Conservation (phyloP, 306 rosid genomes). For the Abrus pulchellus region DNA sequence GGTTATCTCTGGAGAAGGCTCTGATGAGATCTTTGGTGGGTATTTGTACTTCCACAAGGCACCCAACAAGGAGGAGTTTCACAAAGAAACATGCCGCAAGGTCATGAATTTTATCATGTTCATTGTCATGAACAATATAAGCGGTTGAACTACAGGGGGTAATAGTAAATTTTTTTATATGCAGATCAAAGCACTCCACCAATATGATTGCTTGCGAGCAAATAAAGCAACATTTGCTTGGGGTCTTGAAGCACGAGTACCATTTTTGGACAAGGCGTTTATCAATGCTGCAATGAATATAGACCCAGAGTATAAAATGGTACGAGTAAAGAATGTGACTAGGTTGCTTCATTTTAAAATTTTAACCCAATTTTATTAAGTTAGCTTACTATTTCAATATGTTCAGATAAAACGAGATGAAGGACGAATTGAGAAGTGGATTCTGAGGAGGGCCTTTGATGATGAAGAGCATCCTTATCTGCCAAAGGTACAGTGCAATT, state of each 20-base stretch:
- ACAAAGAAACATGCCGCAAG: constrained; percentile 93
- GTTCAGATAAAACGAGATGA: constrained; percentile 74
- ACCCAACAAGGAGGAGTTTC: constrained; percentile 97
- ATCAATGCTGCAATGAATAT: constrained; percentile 84
- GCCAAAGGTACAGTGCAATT: constrained; percentile 73
- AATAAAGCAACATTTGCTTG: constrained; percentile 94
- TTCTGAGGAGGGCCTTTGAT: constrained; percentile 90
- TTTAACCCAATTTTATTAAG: constrained; percentile 12
- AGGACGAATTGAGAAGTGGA: constrained; percentile 93
- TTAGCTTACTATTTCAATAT: constrained; percentile 5
- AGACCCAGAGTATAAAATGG: constrained; percentile 87
- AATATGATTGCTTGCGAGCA: constrained; percentile 90
- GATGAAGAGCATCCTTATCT: constrained; percentile 91
- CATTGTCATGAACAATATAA: constrained; percentile 5
- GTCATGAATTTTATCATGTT: constrained; percentile 49
- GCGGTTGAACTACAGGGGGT: constrained; percentile 10
- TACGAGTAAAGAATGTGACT: constrained; percentile 40
- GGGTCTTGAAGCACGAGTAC: constrained; percentile 97
- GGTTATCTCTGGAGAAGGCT: constrained; percentile 98
- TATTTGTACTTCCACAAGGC: constrained; percentile 98
- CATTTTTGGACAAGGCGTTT: constrained; percentile 89
- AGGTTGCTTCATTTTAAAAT: constrained; percentile 25
- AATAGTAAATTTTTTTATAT: constrained; percentile 19
- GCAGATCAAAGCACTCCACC: constrained; percentile 93
- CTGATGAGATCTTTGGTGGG: constrained; percentile 97